A percentile compares a stretch with the other conserved stretches of the same genome.
Evolutionary conservation across 2,329 filamentous ascomycete species (phyloP).

Genomic region (Aspergillus costaricaensis): DNA sequence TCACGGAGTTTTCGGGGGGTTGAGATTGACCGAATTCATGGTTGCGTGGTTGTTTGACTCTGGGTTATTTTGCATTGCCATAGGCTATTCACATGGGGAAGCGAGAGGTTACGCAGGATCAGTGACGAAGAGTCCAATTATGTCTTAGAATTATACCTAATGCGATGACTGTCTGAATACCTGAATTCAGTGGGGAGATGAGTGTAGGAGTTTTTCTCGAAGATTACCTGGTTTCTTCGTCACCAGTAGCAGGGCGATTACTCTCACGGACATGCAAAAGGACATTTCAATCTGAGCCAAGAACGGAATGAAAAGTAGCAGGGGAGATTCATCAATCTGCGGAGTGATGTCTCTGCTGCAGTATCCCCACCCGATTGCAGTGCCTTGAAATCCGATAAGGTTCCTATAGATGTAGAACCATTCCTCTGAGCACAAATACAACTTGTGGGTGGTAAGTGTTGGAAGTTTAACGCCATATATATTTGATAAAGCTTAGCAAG

Average conservation of each 20-base stretch:
- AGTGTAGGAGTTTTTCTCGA: too few relatives aligned
- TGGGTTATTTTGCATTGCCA: not conserved
- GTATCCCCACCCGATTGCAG: conserved; percentile 1
- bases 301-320: too few relatives aligned
- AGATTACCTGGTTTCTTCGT: not conserved
- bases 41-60: not conserved
- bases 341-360: not conserved
- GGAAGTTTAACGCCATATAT: not conserved
- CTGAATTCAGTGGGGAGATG: not conserved
- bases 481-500: not conserved
- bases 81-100: not conserved
- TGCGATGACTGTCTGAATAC: not conserved
- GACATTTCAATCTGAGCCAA: too few relatives aligned
- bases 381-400: conserved; percentile 3
- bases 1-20: not conserved
- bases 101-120: not conserved
- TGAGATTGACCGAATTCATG: not conserved
- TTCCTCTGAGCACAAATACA: not conserved
- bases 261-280: too few relatives aligned
- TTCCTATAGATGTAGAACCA: not conserved
- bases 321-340: too few relatives aligned
- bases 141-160: not conserved
- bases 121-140: not conserved
- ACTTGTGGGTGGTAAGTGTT: not conserved
- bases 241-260: not conserved